Evolutionary conservation across 2,329 filamentous ascomycete genomes (phyloP), one percentile per base, ranked within the genome.

Genomic region (Colletotrichum sp.): DNA sequence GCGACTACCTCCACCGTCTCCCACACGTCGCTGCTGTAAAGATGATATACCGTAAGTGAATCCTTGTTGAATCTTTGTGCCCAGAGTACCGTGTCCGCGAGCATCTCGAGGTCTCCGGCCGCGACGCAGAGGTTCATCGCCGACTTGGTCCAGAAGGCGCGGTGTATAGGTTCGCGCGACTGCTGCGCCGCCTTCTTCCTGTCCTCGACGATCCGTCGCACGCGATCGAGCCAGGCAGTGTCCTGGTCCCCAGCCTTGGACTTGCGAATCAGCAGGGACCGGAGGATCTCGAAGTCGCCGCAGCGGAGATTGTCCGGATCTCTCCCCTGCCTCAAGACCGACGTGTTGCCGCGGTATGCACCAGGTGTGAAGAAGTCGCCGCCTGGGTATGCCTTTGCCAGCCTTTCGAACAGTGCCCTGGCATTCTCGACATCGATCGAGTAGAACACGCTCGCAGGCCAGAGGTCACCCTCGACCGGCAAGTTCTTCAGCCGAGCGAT

Each of bases 51-150:
- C 0, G 78, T 75, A 3, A 78, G 55, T 1, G 77, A 36, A 39
- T 84, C 83, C 25, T 81, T 83, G 66, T 81, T 80, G 57, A 82
- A 84, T 2, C 83, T 80, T 5, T 77, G 76, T 1, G 81, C 80
- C 83, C 82, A 84, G 0, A 77, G 25, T 4, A 83, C 34, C 1
- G 80, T 80, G 6, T 81, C 79, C 7, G 69, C 66, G 4, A 83
- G 62, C 0, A 79, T 61, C 5, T 79, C 77, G 4, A 82, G 27
- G 22, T 82, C 80, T 3, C 79, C 80, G 3, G 75, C 57, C 5
- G 82, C 81, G 4, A 83, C 77, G 9, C 78, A 80, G 1, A 84
- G 77, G 30, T 78, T 77, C 19, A 84, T 27, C 0, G 83, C 79
- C 9, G 81, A 79, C 49, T 65, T 77, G 9, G 79, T 75, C 81